A percentile compares a stretch with the other conserved stretches of the same genome.
These are phyloP conservation scores for Sporothrix curviconia DNA, from an alignment of 2,329 filamentous ascomycete species.

Conservation along the genomic window DNA sequence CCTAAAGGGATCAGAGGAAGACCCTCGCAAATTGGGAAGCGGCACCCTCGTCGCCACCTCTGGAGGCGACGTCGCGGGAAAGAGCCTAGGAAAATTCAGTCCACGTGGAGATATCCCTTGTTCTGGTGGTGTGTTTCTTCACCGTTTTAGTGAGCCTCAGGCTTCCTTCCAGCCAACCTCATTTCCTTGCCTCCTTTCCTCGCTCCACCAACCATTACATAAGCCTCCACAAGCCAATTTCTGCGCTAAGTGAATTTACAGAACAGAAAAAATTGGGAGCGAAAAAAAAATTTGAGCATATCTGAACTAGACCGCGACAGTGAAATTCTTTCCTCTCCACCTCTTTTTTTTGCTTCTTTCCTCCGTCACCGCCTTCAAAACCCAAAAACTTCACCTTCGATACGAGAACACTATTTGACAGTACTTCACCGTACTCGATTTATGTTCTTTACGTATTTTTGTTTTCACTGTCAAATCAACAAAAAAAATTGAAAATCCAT, in stretches of 20 bases:
- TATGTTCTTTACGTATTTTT: slow-evolving; percentile 54
- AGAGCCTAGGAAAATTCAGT: neutral
- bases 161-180: neutral
- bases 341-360: slow-evolving; percentile 9
- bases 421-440: slow-evolving; percentile 52
- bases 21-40: too few species aligned
- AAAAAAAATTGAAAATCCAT: slow-evolving; percentile 56
- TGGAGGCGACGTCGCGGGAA: neutral
- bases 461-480: slow-evolving; percentile 42
- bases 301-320: slow-evolving; percentile 13
- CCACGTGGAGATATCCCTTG: neutral
- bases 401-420: slow-evolving; percentile 25
- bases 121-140: neutral
- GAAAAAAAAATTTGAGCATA: slow-evolving; percentile 14
- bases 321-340: slow-evolving; percentile 17
- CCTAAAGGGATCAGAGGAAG: too few species aligned
- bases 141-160: neutral
- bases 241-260: slow-evolving; percentile 10
- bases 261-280: slow-evolving; percentile 9
- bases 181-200: too few species aligned
- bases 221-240: slow-evolving; percentile 10
- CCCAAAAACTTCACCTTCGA: slow-evolving; percentile 37
- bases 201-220: slow-evolving; percentile 6
- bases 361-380: slow-evolving; percentile 31
- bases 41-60: neutral